Percentiles rank a stretch among this genome's conserved stretches.
Evolutionary conservation across 116 monocot genomes (phyloP).

Genomic region (Zostera marina): DNA sequence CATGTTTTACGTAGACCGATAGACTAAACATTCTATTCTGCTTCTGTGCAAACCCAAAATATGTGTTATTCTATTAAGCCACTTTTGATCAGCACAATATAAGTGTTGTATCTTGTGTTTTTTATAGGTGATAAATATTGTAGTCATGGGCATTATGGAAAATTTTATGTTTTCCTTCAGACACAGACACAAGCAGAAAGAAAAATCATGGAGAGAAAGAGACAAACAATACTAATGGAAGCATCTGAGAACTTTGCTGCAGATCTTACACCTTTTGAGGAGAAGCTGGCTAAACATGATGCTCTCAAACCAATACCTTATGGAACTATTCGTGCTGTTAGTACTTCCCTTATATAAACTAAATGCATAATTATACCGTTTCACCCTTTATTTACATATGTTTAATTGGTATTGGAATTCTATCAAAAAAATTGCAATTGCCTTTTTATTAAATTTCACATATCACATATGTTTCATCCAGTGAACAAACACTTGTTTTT

Average conservation of each 20-base stretch:
- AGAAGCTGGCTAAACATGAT: conserved; percentile 46
- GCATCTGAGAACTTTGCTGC: conserved; percentile 18
- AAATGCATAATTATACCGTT: neutral
- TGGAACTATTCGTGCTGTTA: conserved; percentile 68
- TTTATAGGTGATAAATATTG: conserved; percentile 6
- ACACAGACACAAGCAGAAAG: conserved; percentile 85
- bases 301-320: conserved; percentile 50
- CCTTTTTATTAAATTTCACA: too few species aligned
- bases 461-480: too few species aligned
- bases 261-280: conserved; percentile 17
- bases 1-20: neutral
- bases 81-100: neutral
- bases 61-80: neutral
- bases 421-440: too few species aligned
- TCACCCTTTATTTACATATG: neutral
- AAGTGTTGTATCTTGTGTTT: neutral
- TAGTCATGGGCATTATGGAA: conserved; percentile 4
- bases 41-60: too few species aligned
- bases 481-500: too few species aligned
- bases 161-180: conserved; percentile 17
- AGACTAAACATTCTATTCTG: neutral
- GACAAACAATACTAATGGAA: conserved; percentile 39
- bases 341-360: neutral
- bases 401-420: too few species aligned
- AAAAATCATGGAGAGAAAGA: conserved; percentile 68